Conservation (phyloP, 169 alveolate species). For the Cyclospora cayetanensis region DNA sequence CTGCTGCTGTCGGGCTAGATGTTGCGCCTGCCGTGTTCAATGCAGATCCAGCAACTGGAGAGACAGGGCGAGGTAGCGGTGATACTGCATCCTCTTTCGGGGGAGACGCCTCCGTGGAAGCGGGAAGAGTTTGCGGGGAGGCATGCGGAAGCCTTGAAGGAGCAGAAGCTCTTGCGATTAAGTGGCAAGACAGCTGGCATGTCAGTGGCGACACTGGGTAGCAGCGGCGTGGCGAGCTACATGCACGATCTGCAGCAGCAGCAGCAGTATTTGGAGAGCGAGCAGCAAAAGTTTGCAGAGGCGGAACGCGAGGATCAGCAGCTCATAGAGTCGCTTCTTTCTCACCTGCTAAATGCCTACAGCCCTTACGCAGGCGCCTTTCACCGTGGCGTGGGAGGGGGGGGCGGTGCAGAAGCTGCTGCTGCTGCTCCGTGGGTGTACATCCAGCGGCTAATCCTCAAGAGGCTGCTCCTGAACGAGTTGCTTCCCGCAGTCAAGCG, state of each 20-base stretch:
- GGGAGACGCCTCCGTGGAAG: not conserved
- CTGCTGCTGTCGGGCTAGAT: not conserved
- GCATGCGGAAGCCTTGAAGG: not conserved
- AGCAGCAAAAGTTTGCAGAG: not conserved
- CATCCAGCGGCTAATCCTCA: slow-evolving; percentile 74
- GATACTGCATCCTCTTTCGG: slow-evolving; percentile 4
- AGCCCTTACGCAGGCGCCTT: no score
- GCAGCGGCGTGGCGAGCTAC: not conserved
- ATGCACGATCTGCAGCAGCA: not conserved
- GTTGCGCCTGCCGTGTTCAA: not conserved
- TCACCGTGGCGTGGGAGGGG: no score
- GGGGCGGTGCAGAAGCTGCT: no score
- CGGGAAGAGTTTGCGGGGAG: slow-evolving; percentile 23
- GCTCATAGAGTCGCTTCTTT: not conserved
- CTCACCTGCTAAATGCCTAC: slow-evolving; percentile 32
- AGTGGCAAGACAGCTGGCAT: not conserved
- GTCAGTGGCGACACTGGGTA: not conserved
- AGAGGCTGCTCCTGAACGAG: slow-evolving; percentile 73
- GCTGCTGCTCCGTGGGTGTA: slow-evolving; percentile 66
- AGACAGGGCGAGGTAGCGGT: not conserved
- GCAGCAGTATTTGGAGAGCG: not conserved
- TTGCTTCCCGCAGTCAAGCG: slow-evolving; percentile 74
- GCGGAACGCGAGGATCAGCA: not conserved
- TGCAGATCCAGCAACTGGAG: slow-evolving; percentile 8
- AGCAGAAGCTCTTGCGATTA: not conserved